These are phyloP conservation scores for Chytridiales sp. DNA, from an alignment of 371 early-diverging fungal species.

Conservation along the genomic window DNA sequence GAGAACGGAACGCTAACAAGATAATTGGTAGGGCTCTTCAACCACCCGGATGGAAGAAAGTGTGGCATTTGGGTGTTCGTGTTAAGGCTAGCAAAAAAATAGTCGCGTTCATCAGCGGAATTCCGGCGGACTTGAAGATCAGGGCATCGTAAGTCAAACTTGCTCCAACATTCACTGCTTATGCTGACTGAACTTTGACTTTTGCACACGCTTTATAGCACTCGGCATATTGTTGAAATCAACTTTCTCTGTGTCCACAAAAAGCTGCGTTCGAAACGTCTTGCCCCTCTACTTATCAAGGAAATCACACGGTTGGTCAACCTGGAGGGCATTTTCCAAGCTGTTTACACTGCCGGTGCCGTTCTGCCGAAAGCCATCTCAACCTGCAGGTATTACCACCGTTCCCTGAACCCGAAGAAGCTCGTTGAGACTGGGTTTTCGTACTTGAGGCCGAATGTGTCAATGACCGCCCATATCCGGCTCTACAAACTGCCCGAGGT, in stretches of 20 bases:
- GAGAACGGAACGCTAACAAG: not conserved
- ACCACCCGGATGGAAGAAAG: conserved; percentile 86
- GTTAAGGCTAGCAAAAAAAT: conserved; percentile 77
- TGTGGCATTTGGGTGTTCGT: conserved; percentile 93
- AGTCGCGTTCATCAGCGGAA: conserved; percentile 93
- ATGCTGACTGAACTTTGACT: not conserved
- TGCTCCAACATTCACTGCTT: not conserved
- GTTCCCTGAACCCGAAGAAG: conserved; percentile 90
- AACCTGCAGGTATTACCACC: conserved; percentile 87
- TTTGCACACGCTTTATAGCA: conserved; percentile 8
- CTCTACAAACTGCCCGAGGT: conserved; percentile 69
- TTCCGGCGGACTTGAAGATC: conserved; percentile 78
- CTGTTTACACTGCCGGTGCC: conserved; percentile 95
- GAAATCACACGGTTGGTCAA: conserved; percentile 96
- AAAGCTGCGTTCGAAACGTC: conserved; percentile 89
- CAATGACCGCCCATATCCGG: conserved; percentile 74
- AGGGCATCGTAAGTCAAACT: conserved; percentile 60
- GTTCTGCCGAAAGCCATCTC: conserved; percentile 89
- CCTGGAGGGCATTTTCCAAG: conserved; percentile 93
- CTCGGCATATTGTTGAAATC: conserved; percentile 80
- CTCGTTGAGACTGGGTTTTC: conserved; percentile 92
- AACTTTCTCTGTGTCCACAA: conserved; percentile 98
- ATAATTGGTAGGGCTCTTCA: conserved; percentile 69
- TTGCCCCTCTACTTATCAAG: conserved; percentile 98
- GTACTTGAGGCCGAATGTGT: conserved; percentile 65